Conservation (phyloP, 768 basidiomycete genomes). For the Trametes cinnabarina region DNA sequence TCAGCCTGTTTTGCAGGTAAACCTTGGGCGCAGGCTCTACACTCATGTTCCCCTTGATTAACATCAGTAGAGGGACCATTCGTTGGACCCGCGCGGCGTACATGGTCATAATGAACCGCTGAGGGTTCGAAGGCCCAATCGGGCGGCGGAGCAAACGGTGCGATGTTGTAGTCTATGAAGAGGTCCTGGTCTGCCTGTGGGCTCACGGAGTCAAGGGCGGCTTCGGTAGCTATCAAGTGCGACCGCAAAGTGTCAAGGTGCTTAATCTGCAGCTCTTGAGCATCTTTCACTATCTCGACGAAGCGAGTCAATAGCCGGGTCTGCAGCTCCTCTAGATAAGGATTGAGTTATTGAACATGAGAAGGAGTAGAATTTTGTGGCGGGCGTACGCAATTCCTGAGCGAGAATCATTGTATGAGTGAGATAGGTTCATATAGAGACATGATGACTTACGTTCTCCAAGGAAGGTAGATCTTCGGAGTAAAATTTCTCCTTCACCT, state of each 20-base stretch:
- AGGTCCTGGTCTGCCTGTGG: conserved; percentile 62
- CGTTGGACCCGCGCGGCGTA: conserved; percentile 30
- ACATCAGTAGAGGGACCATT: background rate
- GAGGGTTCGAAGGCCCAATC: conserved; percentile 81
- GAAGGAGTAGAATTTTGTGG: background rate
- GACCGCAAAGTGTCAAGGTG: conserved; percentile 61
- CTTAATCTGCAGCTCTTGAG: conserved; percentile 54
- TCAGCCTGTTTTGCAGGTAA: conserved; percentile 77
- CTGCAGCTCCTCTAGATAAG: conserved; percentile 64
- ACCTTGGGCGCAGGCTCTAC: conserved; percentile 71
- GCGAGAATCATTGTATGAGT: conserved; percentile 8
- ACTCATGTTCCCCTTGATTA: conserved; percentile 53
- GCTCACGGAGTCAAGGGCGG: conserved; percentile 51
- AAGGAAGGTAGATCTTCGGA: conserved; percentile 62
- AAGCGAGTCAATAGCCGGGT: conserved; percentile 57
- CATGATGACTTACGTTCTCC: conserved; percentile 60
- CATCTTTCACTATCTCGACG: conserved; percentile 51
- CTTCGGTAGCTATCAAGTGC: conserved; percentile 46
- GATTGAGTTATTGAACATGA: background rate
- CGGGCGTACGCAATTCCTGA: conserved; percentile 67
- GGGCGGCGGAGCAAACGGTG: conserved; percentile 58
- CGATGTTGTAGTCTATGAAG: conserved; percentile 69
- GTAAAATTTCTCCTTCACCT: conserved; percentile 68
- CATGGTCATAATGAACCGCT: conserved; percentile 72
- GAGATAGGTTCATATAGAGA: background rate